Evolutionary conservation across 768 basidiomycete species (phyloP).

Genomic region (Pulveroboletus ravenelii): DNA sequence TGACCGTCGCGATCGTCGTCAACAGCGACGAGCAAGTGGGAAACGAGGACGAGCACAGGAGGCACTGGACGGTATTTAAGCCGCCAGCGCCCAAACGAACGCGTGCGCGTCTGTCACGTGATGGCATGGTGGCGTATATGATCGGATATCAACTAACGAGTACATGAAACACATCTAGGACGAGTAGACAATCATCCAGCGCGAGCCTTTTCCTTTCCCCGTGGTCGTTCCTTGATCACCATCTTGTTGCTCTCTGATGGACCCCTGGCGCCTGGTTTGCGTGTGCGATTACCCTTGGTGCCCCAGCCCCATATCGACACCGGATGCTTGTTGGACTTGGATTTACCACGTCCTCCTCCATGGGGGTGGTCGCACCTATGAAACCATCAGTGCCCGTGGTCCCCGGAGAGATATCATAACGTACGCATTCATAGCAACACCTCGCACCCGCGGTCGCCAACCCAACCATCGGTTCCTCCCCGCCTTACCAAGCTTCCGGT

Average conservation of each 20-base stretch:
- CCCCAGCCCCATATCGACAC: conserved; percentile 91
- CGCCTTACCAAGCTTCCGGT: conserved; percentile 83
- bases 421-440: conserved; percentile 96
- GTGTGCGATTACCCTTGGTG: conserved; percentile 88
- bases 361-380: conserved; percentile 85
- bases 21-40: conserved; percentile 1
- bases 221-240: conserved; percentile 81
- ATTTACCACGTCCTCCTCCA: conserved; percentile 97
- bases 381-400: not conserved
- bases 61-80: conserved; percentile 23
- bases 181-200: not conserved
- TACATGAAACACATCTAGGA: not conserved
- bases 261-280: conserved; percentile 86
- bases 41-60: not conserved
- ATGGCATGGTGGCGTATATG: conserved; percentile 17
- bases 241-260: conserved; percentile 62
- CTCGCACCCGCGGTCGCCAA: conserved; percentile 77
- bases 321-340: conserved; percentile 93
- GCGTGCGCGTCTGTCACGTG: conserved; percentile 29
- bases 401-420: conserved; percentile 21
- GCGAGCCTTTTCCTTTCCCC: conserved; percentile 52
- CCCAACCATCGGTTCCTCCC: conserved; percentile 88
- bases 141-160: conserved; percentile 4
- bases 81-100: conserved; percentile 25
- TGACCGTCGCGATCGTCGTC: conserved; percentile 4